Evolutionary conservation across 345 rosid genomes (phyloP).

Genomic region (Moringa oleifera): DNA sequence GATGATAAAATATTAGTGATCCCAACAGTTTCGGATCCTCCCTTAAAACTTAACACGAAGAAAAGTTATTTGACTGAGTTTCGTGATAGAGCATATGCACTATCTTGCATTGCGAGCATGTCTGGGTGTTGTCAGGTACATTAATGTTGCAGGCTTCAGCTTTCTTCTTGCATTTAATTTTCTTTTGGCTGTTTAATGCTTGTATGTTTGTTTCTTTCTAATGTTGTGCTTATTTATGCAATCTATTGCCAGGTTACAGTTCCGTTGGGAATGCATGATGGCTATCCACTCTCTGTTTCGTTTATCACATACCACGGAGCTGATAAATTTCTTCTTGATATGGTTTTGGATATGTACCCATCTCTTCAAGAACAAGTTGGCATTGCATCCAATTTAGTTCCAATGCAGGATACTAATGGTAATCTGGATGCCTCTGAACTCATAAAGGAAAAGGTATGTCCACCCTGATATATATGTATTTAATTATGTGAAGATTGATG

Average conservation of each 20-base stretch:
- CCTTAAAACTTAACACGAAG: conserved; percentile 55
- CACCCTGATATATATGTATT: not conserved
- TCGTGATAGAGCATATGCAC: conserved; percentile 48
- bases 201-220: conserved; percentile 9
- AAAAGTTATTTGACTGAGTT: conserved; percentile 47
- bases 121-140: conserved; percentile 93
- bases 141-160: conserved; percentile 6
- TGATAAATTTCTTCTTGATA: conserved; percentile 92
- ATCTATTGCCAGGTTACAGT: conserved; percentile 54
- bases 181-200: conserved; percentile 3
- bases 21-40: conserved; percentile 75
- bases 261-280: conserved; percentile 74
- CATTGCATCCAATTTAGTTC: conserved; percentile 49
- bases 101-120: conserved; percentile 78
- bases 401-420: conserved; percentile 43
- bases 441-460: conserved; percentile 79
- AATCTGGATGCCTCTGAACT: conserved; percentile 68
- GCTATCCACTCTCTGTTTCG: conserved; percentile 69
- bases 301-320: conserved; percentile 73
- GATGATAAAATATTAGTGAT: conserved; percentile 75
- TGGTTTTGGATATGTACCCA: conserved; percentile 61
- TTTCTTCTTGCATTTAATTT: conserved; percentile 6
- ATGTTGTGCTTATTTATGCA: conserved; percentile 8
- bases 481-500: not conserved
- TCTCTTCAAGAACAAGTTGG: conserved; percentile 74